phyloP scores from a whole-genome alignment of 2,329 filamentous ascomycete genomes.

The Septoria linicola region DNA sequence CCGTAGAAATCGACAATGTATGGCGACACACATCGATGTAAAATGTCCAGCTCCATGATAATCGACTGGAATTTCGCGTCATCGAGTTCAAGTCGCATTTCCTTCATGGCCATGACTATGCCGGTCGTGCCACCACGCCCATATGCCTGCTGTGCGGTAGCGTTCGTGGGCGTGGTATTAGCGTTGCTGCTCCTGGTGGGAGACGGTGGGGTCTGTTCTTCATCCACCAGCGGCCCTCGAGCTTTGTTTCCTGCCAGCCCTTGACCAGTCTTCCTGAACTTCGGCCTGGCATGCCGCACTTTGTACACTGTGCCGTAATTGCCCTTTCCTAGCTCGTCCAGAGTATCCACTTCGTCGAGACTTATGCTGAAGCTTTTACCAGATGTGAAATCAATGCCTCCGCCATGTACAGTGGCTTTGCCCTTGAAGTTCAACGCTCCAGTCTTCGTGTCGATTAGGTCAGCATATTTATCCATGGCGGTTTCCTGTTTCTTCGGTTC shows the following conservation, averaged over 20 bases:
- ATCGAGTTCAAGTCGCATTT: conserved; percentile 91
- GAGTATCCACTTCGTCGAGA: conserved; percentile 87
- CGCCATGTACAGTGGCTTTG: conserved; percentile 83
- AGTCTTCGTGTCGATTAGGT: conserved; percentile 88
- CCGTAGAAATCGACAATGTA: conserved; percentile 99
- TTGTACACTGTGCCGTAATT: conserved; percentile 99
- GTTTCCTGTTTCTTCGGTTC: conserved; percentile 33
- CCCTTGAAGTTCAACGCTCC: conserved; percentile 91
- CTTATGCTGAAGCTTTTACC: conserved; percentile 91
- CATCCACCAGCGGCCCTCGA: conserved; percentile 32
- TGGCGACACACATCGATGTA: conserved; percentile 90
- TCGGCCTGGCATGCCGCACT: conserved; percentile 77
- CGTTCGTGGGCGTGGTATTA: conserved; percentile 21
- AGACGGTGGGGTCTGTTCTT: conserved; percentile 27
- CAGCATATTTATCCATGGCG: conserved; percentile 64
- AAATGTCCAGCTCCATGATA: conserved; percentile 93
- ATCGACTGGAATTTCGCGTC: conserved; percentile 97
- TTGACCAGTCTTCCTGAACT: conserved; percentile 59
- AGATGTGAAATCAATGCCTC: conserved; percentile 88
- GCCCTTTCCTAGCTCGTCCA: conserved; percentile 93
- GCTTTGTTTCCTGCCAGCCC: conserved; percentile 61
- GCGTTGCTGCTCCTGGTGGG: conserved; percentile 36
- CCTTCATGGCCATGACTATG: conserved; percentile 97
- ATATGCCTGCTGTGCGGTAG: conserved; percentile 21
- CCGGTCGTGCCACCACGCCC: conserved; percentile 60